A percentile compares a stretch with the other conserved stretches of the same genome.
These are phyloP conservation scores for Striga hermonthica DNA, from an alignment of 305 asterid species.

Conservation along the genomic window DNA sequence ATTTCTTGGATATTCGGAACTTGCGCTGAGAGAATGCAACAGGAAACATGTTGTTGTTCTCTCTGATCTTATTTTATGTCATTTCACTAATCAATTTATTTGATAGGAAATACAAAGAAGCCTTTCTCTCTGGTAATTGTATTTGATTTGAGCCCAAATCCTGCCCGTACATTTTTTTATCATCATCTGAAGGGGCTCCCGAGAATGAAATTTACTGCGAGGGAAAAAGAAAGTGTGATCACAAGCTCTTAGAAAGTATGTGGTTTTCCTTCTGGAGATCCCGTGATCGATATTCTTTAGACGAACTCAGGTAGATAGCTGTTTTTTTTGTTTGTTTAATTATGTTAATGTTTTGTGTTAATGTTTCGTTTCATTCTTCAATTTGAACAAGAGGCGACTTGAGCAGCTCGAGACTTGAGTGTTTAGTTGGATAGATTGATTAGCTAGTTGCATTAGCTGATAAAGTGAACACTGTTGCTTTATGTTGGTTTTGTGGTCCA, in stretches of 20 bases:
- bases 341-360: conserved; percentile 5
- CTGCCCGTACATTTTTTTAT: conserved; percentile 2
- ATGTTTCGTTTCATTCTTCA: conserved; percentile 1
- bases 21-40: too few species aligned
- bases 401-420: conserved; percentile 1
- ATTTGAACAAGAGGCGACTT: conserved; percentile 22
- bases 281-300: conserved; percentile 84
- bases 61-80: too few species aligned
- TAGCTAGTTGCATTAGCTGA: neutral
- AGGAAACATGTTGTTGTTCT: too few species aligned
- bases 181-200: conserved; percentile 27
- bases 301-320: conserved; percentile 74
- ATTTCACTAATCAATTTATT: too few species aligned
- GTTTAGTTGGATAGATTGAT: conserved; percentile 27
- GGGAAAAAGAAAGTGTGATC: conserved; percentile 39
- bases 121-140: conserved; percentile 25
- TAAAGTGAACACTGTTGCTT: conserved; percentile 22
- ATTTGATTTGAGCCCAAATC: conserved; percentile 10
- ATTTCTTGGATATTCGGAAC: too few species aligned
- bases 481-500: neutral
- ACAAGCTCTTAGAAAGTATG: conserved; percentile 58
- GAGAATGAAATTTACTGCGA: conserved; percentile 42
- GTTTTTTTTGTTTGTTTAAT: neutral
- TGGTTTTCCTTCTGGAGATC: conserved; percentile 97
- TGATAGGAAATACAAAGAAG: too few species aligned